These are phyloP conservation scores for Asparagopsis taxiformis DNA, from an alignment of 31 red algal species.

Conservation along the genomic window DNA sequence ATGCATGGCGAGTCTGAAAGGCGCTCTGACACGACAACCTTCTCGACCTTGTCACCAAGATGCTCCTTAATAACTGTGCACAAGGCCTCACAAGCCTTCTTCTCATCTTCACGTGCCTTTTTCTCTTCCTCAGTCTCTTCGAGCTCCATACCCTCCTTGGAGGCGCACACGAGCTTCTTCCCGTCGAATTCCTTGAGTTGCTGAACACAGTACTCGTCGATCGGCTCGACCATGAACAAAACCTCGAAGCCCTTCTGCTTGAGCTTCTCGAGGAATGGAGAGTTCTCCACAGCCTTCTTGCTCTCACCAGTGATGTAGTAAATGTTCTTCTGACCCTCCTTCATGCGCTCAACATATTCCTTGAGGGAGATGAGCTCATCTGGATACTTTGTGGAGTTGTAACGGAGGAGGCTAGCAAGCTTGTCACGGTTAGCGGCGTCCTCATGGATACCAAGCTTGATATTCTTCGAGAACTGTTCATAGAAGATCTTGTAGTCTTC, in stretches of 20 bases:
- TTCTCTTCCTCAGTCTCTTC: slow-evolving; percentile 96
- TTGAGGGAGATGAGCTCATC: slow-evolving; percentile 98
- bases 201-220: slow-evolving; percentile 99
- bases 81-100: slow-evolving; percentile 84
- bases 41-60: slow-evolving; percentile 98
- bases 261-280: slow-evolving; percentile 97
- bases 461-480: slow-evolving; percentile 99
- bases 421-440: slow-evolving; percentile 95
- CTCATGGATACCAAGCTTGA: slow-evolving; percentile 99
- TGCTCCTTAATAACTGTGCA: slow-evolving; percentile 98
- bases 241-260: slow-evolving; percentile 97
- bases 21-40: slow-evolving; percentile 94
- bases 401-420: slow-evolving; percentile 89
- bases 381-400: slow-evolving; percentile 95
- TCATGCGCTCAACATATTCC: slow-evolving; percentile 98
- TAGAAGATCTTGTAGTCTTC: slow-evolving; percentile 98
- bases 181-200: slow-evolving; percentile 98
- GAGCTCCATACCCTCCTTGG: slow-evolving; percentile 96
- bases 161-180: slow-evolving; percentile 97
- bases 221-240: slow-evolving; percentile 99
- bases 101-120: slow-evolving; percentile 86
- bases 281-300: slow-evolving; percentile 99
- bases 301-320: slow-evolving; percentile 99
- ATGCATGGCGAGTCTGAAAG: slow-evolving; percentile 98
- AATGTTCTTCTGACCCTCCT: slow-evolving; percentile 98